Base-by-base conservation (phyloP, 2,329 filamentous ascomycete species). In the Cladophialophora psammophila region DNA sequence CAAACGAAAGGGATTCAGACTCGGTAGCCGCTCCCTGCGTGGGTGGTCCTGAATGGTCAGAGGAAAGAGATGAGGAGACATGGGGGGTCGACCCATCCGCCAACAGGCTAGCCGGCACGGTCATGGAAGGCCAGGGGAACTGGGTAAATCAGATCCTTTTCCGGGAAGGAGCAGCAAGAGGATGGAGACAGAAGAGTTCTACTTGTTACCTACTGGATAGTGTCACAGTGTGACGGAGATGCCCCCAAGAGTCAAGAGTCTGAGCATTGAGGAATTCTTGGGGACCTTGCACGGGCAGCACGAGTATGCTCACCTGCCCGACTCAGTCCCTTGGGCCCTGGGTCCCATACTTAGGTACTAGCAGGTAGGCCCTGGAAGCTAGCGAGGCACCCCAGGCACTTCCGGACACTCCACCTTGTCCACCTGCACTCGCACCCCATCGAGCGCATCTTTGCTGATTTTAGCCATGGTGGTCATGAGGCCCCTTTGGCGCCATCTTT, bases 141-240 rank as follows among this genome's bases (percentile, higher is more conserved):
- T 10, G 48, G 34, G 59, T 36, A 36, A 45, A 61, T 61, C 59
- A 26, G 12, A 20, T 34, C 59, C 36, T 20, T 35, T 53, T 54
- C 12, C 15, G 45, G 59, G 35, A 61, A 61, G 34, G 48, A 54
- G 57, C 31, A 50, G 40, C 32, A 10, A 18, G 10, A 18, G 15
- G 18, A 61, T 40, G 59, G 48, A 32, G 59, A 36, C 34, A 4
- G 15, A 50, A 12, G 20, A 34, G 20, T 31, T 32, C 36, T 42
- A 20, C 35, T 32, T n/a, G n/a, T n/a, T n/a, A n/a, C n/a, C n/a
- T n/a, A n/a, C n/a, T n/a, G n/a, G n/a, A n/a, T n/a, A 31, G 48
- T 45, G 48, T 40, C 45, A 35, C 45, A 3, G 26, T 3, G 26
- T 26, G 42, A 53, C 35, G 8, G 8, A 32, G 34, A 35, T 5